Conservation (phyloP, 108 stramenopile species). For the Mediolabrus comicus region DNA sequence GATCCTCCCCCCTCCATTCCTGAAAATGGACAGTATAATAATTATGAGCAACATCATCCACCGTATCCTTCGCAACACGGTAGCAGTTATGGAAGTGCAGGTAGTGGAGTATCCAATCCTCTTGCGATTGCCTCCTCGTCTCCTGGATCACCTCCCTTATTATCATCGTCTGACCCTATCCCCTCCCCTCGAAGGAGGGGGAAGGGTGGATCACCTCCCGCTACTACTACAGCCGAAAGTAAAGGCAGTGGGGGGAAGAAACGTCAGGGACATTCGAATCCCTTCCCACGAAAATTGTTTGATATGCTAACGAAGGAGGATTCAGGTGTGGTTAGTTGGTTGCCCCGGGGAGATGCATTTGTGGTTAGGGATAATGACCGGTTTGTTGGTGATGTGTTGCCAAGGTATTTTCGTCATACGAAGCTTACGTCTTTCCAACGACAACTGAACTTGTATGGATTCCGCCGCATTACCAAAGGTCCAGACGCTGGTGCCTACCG, state of each 20-base stretch:
- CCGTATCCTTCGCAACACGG: neutral
- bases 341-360: constrained; percentile 89
- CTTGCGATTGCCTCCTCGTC: neutral
- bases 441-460: constrained; percentile 86
- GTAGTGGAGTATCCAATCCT: neutral
- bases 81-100: constrained; percentile 8
- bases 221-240: constrained; percentile 13
- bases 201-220: constrained; percentile 14
- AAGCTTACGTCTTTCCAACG: constrained; percentile 88
- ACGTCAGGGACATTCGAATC: constrained; percentile 68
- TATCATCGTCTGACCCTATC: neutral
- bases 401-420: constrained; percentile 90
- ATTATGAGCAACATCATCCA: neutral
- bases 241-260: constrained; percentile 2
- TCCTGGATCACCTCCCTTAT: neutral
- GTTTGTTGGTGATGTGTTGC: constrained; percentile 78
- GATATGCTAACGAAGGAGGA: constrained; percentile 90
- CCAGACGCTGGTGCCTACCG: constrained; percentile 75
- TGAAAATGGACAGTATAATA: constrained; percentile 2
- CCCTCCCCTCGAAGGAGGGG: neutral
- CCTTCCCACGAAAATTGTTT: constrained; percentile 90
- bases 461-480: constrained; percentile 66
- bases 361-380: constrained; percentile 79
- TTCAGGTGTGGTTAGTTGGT: constrained; percentile 67
- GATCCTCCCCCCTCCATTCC: constrained; percentile 26